Evolutionary conservation across 1,284 basidiomycete genomes (phyloP).

Genomic region (Pisolithus thermaeus): DNA sequence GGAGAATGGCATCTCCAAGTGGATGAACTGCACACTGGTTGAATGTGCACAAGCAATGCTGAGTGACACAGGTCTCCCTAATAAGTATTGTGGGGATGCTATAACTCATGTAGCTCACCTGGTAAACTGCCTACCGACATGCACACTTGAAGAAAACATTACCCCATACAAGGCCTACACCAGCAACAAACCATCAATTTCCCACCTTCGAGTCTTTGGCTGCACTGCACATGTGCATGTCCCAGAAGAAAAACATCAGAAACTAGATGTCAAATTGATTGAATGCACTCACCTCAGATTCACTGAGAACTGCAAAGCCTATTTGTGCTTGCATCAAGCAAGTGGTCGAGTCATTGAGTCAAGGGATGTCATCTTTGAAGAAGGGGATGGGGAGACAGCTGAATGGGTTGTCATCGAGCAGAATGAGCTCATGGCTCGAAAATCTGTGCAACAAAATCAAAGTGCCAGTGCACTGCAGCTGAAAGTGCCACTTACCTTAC

Average conservation of each 20-base stretch:
- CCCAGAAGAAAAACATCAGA: constrained; percentile 1
- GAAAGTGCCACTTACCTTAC: too few species aligned
- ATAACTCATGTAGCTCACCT: constrained; percentile 18
- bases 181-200: constrained; percentile 1
- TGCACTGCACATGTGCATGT: constrained; percentile 1
- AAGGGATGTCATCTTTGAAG: too few species aligned
- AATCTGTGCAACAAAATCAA: too few species aligned
- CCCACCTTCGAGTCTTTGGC: neutral
- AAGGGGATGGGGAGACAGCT: neutral
- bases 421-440: neutral
- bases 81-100: constrained; percentile 23
- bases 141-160: neutral
- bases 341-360: neutral
- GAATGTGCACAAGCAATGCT: constrained; percentile 19
- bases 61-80: constrained; percentile 16
- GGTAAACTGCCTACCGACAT: constrained; percentile 19
- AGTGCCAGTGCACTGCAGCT: too few species aligned
- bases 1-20: constrained; percentile 1
- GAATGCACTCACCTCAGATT: neutral
- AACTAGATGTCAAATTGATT: constrained; percentile 2
- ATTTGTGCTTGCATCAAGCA: neutral
- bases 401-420: too few species aligned
- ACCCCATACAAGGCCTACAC: constrained; percentile 1
- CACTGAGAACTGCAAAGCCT: constrained; percentile 1
- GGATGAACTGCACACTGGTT: constrained; percentile 10